Evolutionary conservation across 345 rosid genomes (phyloP).

Genomic region (Eutrema heterophyllum): DNA sequence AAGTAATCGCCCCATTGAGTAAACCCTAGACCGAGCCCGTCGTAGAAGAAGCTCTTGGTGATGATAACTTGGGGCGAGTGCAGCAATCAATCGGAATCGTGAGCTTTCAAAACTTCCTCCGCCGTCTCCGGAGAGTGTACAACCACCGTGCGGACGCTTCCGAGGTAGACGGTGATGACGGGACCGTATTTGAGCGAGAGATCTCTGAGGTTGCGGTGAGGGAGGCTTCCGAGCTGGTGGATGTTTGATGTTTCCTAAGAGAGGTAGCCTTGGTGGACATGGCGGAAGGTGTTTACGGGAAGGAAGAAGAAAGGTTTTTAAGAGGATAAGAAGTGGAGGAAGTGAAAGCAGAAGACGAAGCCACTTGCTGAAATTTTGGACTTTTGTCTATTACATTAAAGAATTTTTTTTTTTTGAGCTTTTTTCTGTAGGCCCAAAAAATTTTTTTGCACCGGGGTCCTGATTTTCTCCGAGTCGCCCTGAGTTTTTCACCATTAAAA

Average conservation of each 20-base stretch:
- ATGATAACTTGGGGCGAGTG: constrained; percentile 33
- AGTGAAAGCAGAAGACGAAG: constrained; percentile 12
- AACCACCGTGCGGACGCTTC: constrained; percentile 40
- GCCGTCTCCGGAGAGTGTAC: constrained; percentile 51
- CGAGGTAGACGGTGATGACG: constrained; percentile 45
- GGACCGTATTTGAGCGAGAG: constrained; percentile 47
- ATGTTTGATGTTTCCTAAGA: constrained; percentile 49
- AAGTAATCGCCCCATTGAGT: constrained; percentile 37
- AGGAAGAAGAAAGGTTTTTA: constrained; percentile 3
- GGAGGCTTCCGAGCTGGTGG: constrained; percentile 43
- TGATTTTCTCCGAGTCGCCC: too few species aligned
- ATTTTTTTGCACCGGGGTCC: too few species aligned
- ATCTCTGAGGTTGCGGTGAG: constrained; percentile 35
- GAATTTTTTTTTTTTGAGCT: too few species aligned
- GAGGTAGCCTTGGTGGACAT: constrained; percentile 38
- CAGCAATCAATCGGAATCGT: constrained; percentile 38
- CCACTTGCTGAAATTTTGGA: too few species aligned
- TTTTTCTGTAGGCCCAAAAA: too few species aligned
- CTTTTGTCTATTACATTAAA: too few species aligned
- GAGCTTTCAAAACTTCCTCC: constrained; percentile 31
- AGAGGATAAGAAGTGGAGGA: constrained; percentile 16
- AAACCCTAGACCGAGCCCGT: constrained; percentile 36
- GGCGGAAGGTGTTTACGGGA: constrained; percentile 30
- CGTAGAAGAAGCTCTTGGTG: constrained; percentile 32
- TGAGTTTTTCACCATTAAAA: too few species aligned